A percentile compares a stretch with the other conserved stretches of the same genome.
Conservation (phyloP, 441 rosid genomes). For the Populus hybrid region DNA sequence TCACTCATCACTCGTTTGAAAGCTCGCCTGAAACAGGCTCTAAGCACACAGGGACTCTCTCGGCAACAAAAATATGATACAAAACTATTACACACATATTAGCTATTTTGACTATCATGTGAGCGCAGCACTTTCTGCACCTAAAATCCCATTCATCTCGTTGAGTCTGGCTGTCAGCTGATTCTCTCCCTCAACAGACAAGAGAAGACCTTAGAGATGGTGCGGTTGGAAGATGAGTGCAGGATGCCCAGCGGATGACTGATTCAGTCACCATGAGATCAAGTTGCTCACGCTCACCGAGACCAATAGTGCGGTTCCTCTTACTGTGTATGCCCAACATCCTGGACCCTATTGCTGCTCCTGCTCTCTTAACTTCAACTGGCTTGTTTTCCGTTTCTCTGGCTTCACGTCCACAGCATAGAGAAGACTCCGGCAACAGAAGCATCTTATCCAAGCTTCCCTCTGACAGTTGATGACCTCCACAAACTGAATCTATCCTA, state of each 20-base stretch:
- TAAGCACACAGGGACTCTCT: not conserved
- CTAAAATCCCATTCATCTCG: not conserved
- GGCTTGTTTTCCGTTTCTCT: conserved; percentile 31
- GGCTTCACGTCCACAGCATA: conserved; percentile 17
- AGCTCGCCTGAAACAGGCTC: not conserved
- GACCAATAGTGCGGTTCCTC: conserved; percentile 60
- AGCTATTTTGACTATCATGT: not conserved
- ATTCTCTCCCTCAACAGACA: conserved; percentile 40
- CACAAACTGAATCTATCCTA: conserved; percentile 17
- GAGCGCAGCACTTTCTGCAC: not conserved
- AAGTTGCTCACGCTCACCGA: conserved; percentile 51
- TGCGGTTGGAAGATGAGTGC: conserved; percentile 52
- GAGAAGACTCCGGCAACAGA: conserved; percentile 26
- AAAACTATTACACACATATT: not conserved
- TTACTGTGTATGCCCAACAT: conserved; percentile 43
- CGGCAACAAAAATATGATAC: not conserved
- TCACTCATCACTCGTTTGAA: conserved; percentile 23
- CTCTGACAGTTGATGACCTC: conserved; percentile 39
- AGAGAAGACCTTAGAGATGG: conserved; percentile 51
- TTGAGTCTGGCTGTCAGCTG: not conserved
- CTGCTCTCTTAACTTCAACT: conserved; percentile 33
- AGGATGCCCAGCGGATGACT: conserved; percentile 70
- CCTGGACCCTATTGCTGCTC: conserved; percentile 35
- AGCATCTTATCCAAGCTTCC: conserved; percentile 28
- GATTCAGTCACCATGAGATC: conserved; percentile 50